These are phyloP conservation scores for Alnus rubra DNA, from an alignment of 306 rosid species.

Conservation along the genomic window DNA sequence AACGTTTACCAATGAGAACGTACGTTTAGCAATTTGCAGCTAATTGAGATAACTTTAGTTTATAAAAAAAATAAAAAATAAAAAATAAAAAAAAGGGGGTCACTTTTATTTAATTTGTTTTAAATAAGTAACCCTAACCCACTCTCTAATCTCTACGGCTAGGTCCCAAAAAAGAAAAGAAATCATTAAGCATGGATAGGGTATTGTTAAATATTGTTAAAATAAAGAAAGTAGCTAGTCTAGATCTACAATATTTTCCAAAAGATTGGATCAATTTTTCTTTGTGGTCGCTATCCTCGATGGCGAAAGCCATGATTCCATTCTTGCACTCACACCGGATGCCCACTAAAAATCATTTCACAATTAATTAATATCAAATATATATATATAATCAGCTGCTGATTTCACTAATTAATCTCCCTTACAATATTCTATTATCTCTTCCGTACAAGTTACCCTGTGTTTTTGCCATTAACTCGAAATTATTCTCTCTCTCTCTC, in stretches of 20 bases:
- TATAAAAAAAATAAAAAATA: background rate
- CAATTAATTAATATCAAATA: background rate
- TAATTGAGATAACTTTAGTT: background rate
- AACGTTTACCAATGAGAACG: no score
- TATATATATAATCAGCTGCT: conserved; percentile 4
- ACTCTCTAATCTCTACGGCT: background rate
- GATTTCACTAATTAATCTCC: conserved; percentile 1
- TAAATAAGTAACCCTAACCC: background rate
- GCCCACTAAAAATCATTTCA: background rate
- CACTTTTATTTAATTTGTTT: background rate
- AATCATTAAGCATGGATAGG: background rate
- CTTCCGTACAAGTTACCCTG: background rate
- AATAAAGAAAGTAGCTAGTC: background rate
- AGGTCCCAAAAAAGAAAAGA: background rate
- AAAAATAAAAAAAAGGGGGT: background rate
- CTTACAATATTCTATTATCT: background rate
- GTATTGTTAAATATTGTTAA: background rate
- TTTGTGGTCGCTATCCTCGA: background rate
- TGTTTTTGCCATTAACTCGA: no score
- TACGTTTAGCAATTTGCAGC: background rate
- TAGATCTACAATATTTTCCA: background rate
- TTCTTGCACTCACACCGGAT: background rate
- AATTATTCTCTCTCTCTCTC: no score
- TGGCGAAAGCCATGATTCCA: conserved; percentile 44
- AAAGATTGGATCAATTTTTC: no score